Evolutionary conservation across 352 stramenopile species (phyloP).

Genomic region (Phytophthora foliorum): DNA sequence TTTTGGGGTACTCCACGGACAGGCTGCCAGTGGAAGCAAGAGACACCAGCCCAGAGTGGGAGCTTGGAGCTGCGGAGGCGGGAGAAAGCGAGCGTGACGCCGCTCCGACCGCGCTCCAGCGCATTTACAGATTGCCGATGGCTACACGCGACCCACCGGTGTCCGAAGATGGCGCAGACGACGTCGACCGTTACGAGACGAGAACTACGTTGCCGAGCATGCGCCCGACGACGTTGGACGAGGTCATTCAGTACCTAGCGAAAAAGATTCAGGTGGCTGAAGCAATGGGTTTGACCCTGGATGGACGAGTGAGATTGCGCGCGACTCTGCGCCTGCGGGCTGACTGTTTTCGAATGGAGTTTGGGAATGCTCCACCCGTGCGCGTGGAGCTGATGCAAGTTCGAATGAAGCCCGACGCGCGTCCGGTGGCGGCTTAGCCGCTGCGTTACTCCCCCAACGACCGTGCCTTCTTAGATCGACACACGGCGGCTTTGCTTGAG

Average conservation of each 20-base stretch:
- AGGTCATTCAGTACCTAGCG: constrained; percentile 3
- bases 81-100: too few relatives aligned
- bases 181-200: constrained; percentile 9
- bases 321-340: neutral
- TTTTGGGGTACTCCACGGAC: constrained; percentile 13
- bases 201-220: constrained; percentile 3
- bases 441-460: constrained; percentile 9
- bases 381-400: constrained; percentile 23
- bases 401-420: constrained; percentile 5
- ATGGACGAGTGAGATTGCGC: neutral
- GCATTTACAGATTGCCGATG: neutral
- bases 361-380: constrained; percentile 23
- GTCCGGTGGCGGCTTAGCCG: neutral
- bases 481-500: constrained; percentile 4
- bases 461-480: constrained; percentile 12
- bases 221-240: neutral
- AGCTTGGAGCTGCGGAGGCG: neutral
- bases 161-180: neutral
- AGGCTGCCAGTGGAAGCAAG: neutral
- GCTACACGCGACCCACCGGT: neutral
- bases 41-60: constrained; percentile 12
- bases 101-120: constrained; percentile 8
- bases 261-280: constrained; percentile 1
- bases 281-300: neutral
- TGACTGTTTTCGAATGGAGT: constrained; percentile 15